Evolutionary conservation across 2,329 filamentous ascomycete species (phyloP).

Genomic region (Claviceps monticola): DNA sequence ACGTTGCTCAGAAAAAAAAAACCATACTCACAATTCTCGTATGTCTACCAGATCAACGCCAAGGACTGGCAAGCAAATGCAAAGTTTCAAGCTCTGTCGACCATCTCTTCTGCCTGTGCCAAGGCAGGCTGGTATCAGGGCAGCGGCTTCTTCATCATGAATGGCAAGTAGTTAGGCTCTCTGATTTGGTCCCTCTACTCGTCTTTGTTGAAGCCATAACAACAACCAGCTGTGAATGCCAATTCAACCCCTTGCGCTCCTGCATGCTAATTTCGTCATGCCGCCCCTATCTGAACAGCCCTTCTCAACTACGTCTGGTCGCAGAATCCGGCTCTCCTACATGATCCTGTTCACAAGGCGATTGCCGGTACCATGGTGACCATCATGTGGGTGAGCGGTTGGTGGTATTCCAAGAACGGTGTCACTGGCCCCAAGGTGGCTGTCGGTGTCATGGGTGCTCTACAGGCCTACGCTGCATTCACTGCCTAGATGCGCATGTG

Average conservation of each 20-base stretch:
- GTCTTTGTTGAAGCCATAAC: neutral
- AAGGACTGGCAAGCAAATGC: conserved; percentile 8
- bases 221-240: no score
- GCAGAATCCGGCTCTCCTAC: conserved; percentile 6
- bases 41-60: conserved; percentile 1
- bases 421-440: conserved; percentile 3
- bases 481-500: neutral
- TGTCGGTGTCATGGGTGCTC: conserved; percentile 4
- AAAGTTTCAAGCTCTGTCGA: conserved; percentile 6
- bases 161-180: conserved; percentile 2
- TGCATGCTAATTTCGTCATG: no score
- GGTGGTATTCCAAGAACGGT: conserved; percentile 7
- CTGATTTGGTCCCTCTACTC: neutral
- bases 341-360: conserved; percentile 6
- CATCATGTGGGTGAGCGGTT: conserved; percentile 7
- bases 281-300: neutral
- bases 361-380: conserved; percentile 6
- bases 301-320: conserved; percentile 9
- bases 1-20: no score
- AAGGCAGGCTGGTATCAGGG: conserved; percentile 9
- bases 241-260: no score
- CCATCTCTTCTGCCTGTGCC: conserved; percentile 5
- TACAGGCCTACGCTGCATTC: conserved; percentile 8
- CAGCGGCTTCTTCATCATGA: conserved; percentile 8
- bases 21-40: neutral